A percentile compares a stretch with the other conserved stretches of the same genome.
phyloP scores from a whole-genome alignment of 352 stramenopile species.

The Aphanomyces euteiches region DNA sequence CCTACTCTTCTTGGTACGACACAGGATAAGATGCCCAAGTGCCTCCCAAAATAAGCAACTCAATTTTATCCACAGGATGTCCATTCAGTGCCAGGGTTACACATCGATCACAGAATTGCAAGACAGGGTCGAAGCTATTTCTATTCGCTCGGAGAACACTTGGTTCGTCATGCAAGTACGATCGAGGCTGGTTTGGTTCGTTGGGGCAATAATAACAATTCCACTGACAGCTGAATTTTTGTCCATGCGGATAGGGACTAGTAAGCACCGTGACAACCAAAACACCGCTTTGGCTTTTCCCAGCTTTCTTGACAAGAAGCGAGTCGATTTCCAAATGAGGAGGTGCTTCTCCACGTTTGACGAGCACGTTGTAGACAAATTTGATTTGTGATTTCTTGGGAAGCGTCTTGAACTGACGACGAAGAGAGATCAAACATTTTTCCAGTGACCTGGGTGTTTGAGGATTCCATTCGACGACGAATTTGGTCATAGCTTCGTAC shows the following conservation, averaged over 20 bases:
- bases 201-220: constrained; percentile 96
- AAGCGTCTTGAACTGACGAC: constrained; percentile 83
- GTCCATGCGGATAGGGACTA: constrained; percentile 85
- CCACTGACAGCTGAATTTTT: constrained; percentile 92
- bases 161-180: constrained; percentile 91
- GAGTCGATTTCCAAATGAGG: constrained; percentile 59
- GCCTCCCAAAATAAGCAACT: constrained; percentile 87
- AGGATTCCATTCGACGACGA: constrained; percentile 66
- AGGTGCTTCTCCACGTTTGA: constrained; percentile 54
- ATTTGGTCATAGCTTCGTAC: constrained; percentile 76
- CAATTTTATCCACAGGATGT: constrained; percentile 91
- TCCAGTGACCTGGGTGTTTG: constrained; percentile 78
- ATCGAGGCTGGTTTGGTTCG: constrained; percentile 86
- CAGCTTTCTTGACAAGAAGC: constrained; percentile 85
- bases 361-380: constrained; percentile 72
- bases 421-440: constrained; percentile 78
- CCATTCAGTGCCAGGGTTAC: constrained; percentile 90
- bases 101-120: constrained; percentile 88
- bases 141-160: constrained; percentile 89
- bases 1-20: constrained; percentile 78
- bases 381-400: constrained; percentile 91
- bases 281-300: constrained; percentile 88
- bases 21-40: constrained; percentile 91
- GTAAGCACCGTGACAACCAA: constrained; percentile 91
- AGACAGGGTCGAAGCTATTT: constrained; percentile 88